Base-by-base conservation (phyloP, 2,329 filamentous ascomycete genomes). In the Zasmidium cellare region DNA sequence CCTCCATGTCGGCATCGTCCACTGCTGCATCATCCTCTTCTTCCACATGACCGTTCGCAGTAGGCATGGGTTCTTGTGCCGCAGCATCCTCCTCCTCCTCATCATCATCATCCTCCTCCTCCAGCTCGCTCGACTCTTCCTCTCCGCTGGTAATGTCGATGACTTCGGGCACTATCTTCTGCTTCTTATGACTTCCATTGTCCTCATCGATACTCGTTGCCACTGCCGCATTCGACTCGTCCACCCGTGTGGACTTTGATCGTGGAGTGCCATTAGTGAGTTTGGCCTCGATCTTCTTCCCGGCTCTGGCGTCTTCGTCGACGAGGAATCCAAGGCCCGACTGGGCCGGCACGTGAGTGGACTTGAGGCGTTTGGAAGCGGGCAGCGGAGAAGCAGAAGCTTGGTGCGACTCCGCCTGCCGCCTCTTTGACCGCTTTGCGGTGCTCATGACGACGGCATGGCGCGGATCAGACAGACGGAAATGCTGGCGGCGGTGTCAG, bases 221-320 rank as follows among this genome's bases (percentile, higher is more conserved):
- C 11, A 87, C 81, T 1, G 82, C 77, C 11, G 83, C 77, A 55
- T 77, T 79, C 28, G 82, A 80, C 62, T 88, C 84, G 68, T 87
- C 80, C 31, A 87, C 79, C 44, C 80, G 78, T 57, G 75, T 77
- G 63, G 80, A 79, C 46, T 77, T 78, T 50, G 77, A 69, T 60
- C 79, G 75, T 65, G 80, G 82, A 22, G 78, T 72, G 23, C 82
- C 81, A 66, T 84, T 86, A 56, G 81, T 78, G 55, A 79, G 77
- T 18, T 77, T 80, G 2, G 79, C 77, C 14, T 69, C 61, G 31
- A 78, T 69, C 65, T 75, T 75, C 59, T 67, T 75, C 23, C 71
- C 68, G 23, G 68, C 63, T 51, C 71, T 59, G 18, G 68, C 67
- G 55, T 73, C 62, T 25, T 74, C 72, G 56, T 74, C 69, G 28